Base-by-base conservation (phyloP, 1,139 yeast species). In the Arxiozyma bovina region DNA sequence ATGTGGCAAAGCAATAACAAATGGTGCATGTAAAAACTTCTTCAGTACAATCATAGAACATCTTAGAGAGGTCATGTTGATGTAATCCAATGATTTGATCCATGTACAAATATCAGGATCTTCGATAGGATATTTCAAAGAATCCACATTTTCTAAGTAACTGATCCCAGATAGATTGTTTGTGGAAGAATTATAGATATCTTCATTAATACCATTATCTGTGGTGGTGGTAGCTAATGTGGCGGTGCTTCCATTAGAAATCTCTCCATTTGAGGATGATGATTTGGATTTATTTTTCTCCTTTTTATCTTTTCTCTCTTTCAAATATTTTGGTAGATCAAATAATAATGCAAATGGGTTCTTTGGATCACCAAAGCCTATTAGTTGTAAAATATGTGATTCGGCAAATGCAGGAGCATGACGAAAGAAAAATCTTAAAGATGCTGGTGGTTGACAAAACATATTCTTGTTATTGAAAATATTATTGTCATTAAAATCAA, bases 281-380 rank as follows among this genome's bases (percentile, higher is more conserved):
- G 48, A 45, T 47, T 68, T 66, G 27, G 81, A 80, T 51, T 83
- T 74, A 61, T 83, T 81, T 54, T 80, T 76, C 55, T 85, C 93
- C 60, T 85, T 85, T 57, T 84, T 82, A 57, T 83, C 90, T 59
- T 79, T 83, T 50, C 90, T 73, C 63, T 84, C 90, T 57, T 80
- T 83, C 56, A 86, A 71, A 11, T 85, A 87, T 63, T 83, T 86
- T 0, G 90, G 86, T 34, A 86, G 72, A 55, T 79, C 82, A 68
- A 86, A 86, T 21, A 86, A 66, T 62, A 82, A 80, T 3, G 91
- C 88, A 70, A 86, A 85, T 21, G 93, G 90, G 63, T 84, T 85
- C 51, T 77, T 75, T 3, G 87, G 77, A 64, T 84, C 86, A 40
- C 94, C 94, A 69, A 85, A 83, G 1, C 94, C 94, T 51, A 84